Percentiles rank a stretch among this genome's conserved stretches.
These are phyloP conservation scores for Rhodosporidiobolus odoratus DNA, from an alignment of 768 basidiomycete genomes.

Conservation along the genomic window DNA sequence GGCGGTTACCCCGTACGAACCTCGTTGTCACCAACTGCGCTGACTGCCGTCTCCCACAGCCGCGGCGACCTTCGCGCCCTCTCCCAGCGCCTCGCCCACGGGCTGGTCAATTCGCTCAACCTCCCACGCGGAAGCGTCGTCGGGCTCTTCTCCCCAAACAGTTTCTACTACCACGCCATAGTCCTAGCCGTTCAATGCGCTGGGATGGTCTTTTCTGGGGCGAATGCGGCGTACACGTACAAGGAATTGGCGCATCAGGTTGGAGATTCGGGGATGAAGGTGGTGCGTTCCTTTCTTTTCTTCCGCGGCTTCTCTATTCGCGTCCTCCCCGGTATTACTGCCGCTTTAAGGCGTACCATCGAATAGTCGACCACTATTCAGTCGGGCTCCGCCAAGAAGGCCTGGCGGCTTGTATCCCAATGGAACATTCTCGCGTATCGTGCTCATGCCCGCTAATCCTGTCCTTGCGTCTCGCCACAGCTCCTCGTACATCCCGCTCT, in stretches of 20 bases:
- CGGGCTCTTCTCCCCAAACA: slow-evolving; percentile 39
- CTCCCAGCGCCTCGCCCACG: slow-evolving; percentile 26
- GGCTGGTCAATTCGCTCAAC: slow-evolving; percentile 3
- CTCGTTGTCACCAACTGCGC: background rate
- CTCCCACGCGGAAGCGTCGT: slow-evolving; percentile 26
- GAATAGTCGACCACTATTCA: too few species aligned
- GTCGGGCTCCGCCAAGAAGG: too few species aligned
- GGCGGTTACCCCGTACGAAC: background rate
- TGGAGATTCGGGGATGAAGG: slow-evolving; percentile 59
- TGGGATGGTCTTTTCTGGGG: slow-evolving; percentile 38
- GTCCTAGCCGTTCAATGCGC: slow-evolving; percentile 34
- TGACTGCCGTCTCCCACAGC: background rate
- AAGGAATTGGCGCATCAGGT: slow-evolving; percentile 69
- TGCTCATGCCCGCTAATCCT: too few species aligned
- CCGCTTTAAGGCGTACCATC: too few species aligned
- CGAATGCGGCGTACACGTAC: slow-evolving; percentile 62
- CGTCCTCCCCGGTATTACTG: too few species aligned
- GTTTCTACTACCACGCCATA: slow-evolving; percentile 33
- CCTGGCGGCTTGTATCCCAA: too few species aligned
- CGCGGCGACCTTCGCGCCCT: slow-evolving; percentile 12
- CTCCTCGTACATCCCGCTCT: slow-evolving; percentile 61
- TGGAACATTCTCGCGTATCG: too few species aligned
- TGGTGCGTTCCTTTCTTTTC: slow-evolving; percentile 47
- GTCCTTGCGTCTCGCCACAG: background rate
- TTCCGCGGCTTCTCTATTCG: background rate